phyloP scores from a whole-genome alignment of 1,284 basidiomycete genomes.

The Tilletia indica region DNA sequence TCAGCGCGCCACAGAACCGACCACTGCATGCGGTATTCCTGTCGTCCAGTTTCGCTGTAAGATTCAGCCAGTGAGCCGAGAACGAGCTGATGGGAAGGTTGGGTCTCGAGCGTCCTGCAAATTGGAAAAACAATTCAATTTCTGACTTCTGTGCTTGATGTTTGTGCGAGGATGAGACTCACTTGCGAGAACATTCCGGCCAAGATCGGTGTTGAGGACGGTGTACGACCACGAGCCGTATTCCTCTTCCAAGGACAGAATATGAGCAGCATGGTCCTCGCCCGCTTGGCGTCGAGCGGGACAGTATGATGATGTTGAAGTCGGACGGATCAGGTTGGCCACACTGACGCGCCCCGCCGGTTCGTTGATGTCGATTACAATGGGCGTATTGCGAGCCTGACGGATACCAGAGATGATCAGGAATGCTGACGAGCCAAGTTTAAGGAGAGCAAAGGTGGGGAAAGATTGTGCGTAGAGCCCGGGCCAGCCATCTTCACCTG shows the following conservation, averaged over 20 bases:
- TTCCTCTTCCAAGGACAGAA: background rate
- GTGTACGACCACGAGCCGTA: slow-evolving; percentile 1
- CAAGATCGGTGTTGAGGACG: slow-evolving; percentile 13
- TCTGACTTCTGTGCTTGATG: background rate
- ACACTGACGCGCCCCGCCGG: background rate
- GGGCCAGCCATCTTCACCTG: background rate
- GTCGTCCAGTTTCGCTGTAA: too few relatives aligned
- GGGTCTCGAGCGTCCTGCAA: background rate
- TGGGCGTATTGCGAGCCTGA: background rate
- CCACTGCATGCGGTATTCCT: background rate
- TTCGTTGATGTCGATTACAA: background rate
- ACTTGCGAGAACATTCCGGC: background rate
- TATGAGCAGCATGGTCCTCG: too few relatives aligned
- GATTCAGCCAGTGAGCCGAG: background rate
- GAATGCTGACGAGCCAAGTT: background rate
- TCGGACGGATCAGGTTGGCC: background rate
- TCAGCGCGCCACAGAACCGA: background rate
- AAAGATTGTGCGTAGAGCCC: slow-evolving; percentile 9
- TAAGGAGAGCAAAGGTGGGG: background rate
- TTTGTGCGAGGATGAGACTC: background rate
- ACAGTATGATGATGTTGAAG: too few relatives aligned
- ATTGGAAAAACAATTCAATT: background rate
- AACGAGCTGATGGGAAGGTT: background rate
- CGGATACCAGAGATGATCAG: slow-evolving; percentile 1
- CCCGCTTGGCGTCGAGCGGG: too few relatives aligned